phyloP scores from a whole-genome alignment of 495 filamentous ascomycete species.

The Umbilicaria muhlenbergii region DNA sequence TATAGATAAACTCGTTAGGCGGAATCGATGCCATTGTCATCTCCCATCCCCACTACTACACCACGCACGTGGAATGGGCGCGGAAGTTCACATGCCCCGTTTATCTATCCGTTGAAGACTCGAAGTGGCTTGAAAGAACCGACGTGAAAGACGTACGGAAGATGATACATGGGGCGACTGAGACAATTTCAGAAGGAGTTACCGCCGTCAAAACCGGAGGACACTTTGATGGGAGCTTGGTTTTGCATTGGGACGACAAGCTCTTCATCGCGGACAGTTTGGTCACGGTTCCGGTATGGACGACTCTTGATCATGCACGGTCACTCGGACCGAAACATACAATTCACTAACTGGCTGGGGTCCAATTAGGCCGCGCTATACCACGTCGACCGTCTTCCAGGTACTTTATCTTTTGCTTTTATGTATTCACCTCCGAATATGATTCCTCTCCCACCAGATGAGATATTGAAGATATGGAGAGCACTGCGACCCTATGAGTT shows the following conservation, averaged over 20 bases:
- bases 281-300: conserved; percentile 43
- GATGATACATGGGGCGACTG: conserved; percentile 11
- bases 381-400: conserved; percentile 7
- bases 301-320: background rate
- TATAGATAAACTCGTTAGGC: conserved; percentile 20
- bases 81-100: conserved; percentile 45
- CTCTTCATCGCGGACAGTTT: conserved; percentile 61
- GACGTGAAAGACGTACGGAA: conserved; percentile 10
- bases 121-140: conserved; percentile 37
- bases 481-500: conserved; percentile 29
- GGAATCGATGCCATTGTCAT: conserved; percentile 61
- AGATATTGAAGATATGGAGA: conserved; percentile 30
- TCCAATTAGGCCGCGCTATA: conserved; percentile 15
- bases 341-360: conserved; percentile 21
- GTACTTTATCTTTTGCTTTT: conserved; percentile 50
- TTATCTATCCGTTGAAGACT: conserved; percentile 45
- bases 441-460: conserved; percentile 42
- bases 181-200: conserved; percentile 33
- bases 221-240: conserved; percentile 58
- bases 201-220: conserved; percentile 53
- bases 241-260: conserved; percentile 38
- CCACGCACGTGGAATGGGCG: conserved; percentile 54
- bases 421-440: conserved; percentile 72
- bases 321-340: conserved; percentile 1
- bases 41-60: conserved; percentile 67